Evolutionary conservation across 768 basidiomycete genomes (phyloP).

Genomic region (Termitomyces sp.): DNA sequence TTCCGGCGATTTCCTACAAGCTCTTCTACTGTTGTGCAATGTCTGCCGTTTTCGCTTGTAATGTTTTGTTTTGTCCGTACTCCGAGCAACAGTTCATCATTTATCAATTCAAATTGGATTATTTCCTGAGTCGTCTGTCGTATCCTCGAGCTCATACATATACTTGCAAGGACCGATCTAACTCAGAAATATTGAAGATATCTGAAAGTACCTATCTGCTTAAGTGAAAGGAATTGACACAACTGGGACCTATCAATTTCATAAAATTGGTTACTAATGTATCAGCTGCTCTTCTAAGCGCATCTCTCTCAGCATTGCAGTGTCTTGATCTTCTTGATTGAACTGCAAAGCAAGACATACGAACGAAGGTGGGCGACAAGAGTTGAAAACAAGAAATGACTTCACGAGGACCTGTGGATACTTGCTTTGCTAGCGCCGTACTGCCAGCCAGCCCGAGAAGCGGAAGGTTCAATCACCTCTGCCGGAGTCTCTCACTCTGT

Average conservation of each 20-base stretch:
- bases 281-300: no score
- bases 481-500: neutral
- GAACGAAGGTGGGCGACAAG: neutral
- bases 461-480: neutral
- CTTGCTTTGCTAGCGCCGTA: no score
- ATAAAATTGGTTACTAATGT: neutral
- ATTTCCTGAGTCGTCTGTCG: neutral
- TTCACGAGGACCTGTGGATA: no score
- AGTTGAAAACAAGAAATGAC: neutral
- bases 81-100: neutral
- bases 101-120: conserved; percentile 1
- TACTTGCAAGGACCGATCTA: neutral
- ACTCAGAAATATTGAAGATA: neutral
- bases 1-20: neutral
- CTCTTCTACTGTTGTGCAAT: neutral
- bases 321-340: neutral
- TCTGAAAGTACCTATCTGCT: no score
- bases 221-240: no score
- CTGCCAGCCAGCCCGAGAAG: no score
- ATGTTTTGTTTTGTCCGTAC: neutral
- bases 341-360: neutral
- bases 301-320: neutral
- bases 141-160: neutral
- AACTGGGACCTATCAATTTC: neutral
- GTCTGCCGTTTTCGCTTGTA: neutral